Base-by-base conservation (phyloP, 2,329 filamentous ascomycete species). In the Fusarium lyarnte region DNA sequence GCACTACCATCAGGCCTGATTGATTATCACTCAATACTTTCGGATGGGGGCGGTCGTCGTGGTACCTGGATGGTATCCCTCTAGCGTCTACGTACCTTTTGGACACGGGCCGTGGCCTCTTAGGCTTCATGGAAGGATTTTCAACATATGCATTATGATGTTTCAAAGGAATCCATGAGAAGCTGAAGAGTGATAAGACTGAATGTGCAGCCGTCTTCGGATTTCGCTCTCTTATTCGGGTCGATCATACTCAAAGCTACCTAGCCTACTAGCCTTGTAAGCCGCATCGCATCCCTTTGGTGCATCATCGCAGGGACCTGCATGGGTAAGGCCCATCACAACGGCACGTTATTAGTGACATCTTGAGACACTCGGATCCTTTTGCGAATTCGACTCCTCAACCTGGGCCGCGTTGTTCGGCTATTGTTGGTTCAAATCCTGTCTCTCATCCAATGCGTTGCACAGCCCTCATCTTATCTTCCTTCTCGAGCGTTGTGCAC, bases 161-260 rank as follows among this genome's bases (percentile, higher is more conserved):
- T 27, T 54, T 29, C n/a, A 23, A 51, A 29, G 9, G 17, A 52
- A 52, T 38, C 55, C 55, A 31, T 67, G 47, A 58, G n/a, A 45
- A 65, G 60, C 66, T 61, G 66, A 60, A 65, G n/a, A 46, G 54
- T 25, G 31, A 39, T 27, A 62, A 58, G 33, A 54, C 29, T 43
- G 14, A 41, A 45, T n/a, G 27, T 49, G 31, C 41, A 29, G 31
- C 53, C 45, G 33, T 63, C 58, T 49, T 70, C 66, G 47, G 39
- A 52, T 55, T 54, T n/a, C 41, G 33, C 13, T 55, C 68, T 71
- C 64, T 71, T 72, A 69, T 71, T 71, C 69, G 68, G 64, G 38
- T 69, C 23, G 41, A 55, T 72, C 53, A 47, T 59, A 58, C 38
- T 67, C 38, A 52, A 58, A 61, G 36, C 17, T 51, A 53, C 51